phyloP scores from a whole-genome alignment of 768 basidiomycete species.

The Lentinula lateritia region DNA sequence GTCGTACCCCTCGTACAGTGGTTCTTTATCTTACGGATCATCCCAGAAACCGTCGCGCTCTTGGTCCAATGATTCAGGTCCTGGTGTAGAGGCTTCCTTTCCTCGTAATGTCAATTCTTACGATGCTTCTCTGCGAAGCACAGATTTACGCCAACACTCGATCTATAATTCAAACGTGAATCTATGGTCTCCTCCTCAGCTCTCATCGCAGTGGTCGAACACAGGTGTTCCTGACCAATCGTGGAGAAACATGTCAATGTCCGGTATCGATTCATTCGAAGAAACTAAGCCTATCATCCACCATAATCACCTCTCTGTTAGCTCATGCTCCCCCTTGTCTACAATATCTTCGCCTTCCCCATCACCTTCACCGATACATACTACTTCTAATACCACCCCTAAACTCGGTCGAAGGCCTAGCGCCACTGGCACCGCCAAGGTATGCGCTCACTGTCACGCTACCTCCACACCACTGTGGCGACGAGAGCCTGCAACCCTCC shows the following conservation, averaged over 20 bases:
- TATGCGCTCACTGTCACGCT: slow-evolving; percentile 11
- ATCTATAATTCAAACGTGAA: background rate
- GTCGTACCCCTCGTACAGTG: background rate
- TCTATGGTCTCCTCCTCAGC: background rate
- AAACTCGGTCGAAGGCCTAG: background rate
- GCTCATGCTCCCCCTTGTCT: slow-evolving; percentile 3
- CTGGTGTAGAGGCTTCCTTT: background rate
- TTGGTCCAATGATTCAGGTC: background rate
- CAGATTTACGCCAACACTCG: background rate
- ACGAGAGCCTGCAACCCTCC: slow-evolving; percentile 11
- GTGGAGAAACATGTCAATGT: background rate
- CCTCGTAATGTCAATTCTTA: background rate
- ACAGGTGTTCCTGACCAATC: background rate
- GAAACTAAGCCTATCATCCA: slow-evolving; percentile 1
- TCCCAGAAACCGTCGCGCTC: background rate
- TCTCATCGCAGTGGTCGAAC: background rate
- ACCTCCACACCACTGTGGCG: slow-evolving; percentile 13
- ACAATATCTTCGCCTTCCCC: slow-evolving; percentile 7
- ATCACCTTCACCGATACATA: slow-evolving; percentile 2
- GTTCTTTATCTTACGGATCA: background rate
- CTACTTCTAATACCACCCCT: background rate
- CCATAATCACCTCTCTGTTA: background rate
- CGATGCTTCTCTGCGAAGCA: background rate
- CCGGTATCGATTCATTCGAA: background rate
- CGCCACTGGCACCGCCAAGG: background rate